Conservation (phyloP, 495 filamentous ascomycete genomes). For the Staphylotrichum longicolle region DNA sequence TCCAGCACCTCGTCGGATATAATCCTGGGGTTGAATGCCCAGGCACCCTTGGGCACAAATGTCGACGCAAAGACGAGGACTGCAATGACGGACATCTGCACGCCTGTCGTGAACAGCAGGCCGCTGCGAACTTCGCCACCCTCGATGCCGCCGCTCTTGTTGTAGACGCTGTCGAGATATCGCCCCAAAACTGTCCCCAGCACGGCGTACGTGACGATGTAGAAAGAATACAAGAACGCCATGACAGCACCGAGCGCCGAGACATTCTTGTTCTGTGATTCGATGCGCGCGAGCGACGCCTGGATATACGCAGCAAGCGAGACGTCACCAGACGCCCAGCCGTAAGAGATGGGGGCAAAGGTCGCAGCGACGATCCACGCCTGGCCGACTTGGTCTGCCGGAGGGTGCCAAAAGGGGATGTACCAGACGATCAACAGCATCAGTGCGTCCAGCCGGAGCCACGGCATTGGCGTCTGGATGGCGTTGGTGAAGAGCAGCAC, state of each 20-base stretch:
- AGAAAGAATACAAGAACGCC: constrained; percentile 48
- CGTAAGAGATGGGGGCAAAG: constrained; percentile 47
- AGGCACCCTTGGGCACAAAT: constrained; percentile 40
- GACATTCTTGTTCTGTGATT: constrained; percentile 40
- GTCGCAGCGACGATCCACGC: constrained; percentile 45
- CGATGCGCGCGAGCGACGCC: constrained; percentile 39
- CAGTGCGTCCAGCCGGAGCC: constrained; percentile 44
- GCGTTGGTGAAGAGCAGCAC: constrained; percentile 44
- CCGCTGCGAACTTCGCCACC: constrained; percentile 26
- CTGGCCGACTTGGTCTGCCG: constrained; percentile 28
- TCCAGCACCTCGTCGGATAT: constrained; percentile 38
- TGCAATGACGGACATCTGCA: constrained; percentile 43
- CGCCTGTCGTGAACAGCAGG: constrained; percentile 36
- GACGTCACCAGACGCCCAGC: constrained; percentile 49
- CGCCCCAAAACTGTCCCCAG: constrained; percentile 40
- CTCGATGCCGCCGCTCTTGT: constrained; percentile 25
- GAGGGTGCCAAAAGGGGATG: constrained; percentile 37
- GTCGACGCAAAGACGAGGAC: constrained; percentile 38
- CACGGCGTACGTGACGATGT: constrained; percentile 46
- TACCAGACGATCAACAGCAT: constrained; percentile 44
- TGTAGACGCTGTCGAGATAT: constrained; percentile 41
- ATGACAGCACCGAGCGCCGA: constrained; percentile 49
- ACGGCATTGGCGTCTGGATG: constrained; percentile 45
- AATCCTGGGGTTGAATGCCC: constrained; percentile 41
- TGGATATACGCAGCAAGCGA: constrained; percentile 48